These are phyloP conservation scores for Aspergillus niger DNA, from an alignment of 2,329 filamentous ascomycete genomes.

Conservation along the genomic window DNA sequence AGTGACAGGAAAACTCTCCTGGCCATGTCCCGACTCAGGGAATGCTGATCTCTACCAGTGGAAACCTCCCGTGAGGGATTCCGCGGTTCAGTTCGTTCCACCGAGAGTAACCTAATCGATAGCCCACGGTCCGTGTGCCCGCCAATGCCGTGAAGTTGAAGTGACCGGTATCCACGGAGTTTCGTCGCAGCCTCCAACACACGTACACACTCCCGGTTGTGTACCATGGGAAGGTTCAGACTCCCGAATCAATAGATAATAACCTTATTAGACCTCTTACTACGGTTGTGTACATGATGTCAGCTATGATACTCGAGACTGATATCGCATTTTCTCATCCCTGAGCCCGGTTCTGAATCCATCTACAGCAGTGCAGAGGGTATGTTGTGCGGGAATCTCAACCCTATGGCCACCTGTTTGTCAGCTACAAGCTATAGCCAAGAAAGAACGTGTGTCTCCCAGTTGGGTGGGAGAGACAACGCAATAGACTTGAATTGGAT, in stretches of 20 bases:
- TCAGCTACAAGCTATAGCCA: neutral
- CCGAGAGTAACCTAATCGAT: conserved; percentile 21
- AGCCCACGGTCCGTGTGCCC: conserved; percentile 13
- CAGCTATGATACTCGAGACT: conserved; percentile 13
- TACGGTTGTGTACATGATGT: conserved; percentile 15
- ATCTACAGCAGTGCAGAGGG: conserved; percentile 2
- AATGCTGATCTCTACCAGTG: conserved; percentile 20
- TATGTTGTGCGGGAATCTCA: neutral
- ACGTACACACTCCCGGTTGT: neutral
- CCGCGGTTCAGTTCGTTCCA: conserved; percentile 25
- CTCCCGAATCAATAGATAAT: neutral
- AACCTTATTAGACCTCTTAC: neutral
- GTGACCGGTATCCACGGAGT: conserved; percentile 7
- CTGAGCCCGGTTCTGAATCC: conserved; percentile 4
- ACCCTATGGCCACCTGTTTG: neutral
- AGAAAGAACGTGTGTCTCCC: neutral
- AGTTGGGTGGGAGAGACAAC: neutral
- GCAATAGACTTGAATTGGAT: neutral
- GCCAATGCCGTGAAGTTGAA: neutral
- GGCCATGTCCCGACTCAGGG: neutral
- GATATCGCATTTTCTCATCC: neutral
- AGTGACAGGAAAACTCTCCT: neutral
- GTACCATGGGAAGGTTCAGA: conserved; percentile 7
- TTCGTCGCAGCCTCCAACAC: conserved; percentile 6
- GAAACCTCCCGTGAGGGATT: conserved; percentile 22